Evolutionary conservation across 306 rosid genomes (phyloP), one percentile per base, ranked within the genome.

Genomic region (Pyrus betulifolia): DNA sequence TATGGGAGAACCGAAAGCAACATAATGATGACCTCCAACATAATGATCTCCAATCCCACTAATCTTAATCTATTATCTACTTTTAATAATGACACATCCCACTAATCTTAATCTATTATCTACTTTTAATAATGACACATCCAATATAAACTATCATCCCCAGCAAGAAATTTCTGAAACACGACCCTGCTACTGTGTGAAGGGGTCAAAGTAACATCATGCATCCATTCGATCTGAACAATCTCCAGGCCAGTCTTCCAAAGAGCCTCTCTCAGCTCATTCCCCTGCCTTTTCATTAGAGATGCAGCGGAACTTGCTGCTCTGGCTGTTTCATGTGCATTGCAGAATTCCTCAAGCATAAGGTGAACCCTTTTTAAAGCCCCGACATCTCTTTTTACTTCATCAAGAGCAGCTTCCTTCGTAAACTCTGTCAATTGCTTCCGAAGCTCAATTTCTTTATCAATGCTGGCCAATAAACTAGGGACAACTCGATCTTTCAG

Each of bases 301-400:
- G 86, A 88, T 82, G 93, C 92, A 28, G 97, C 93, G 81, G 89
- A 87, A 75, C 82, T 91, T 40, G 96, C 98, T 57, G 97, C 97
- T 88, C 92, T 90, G 81, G 97, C 93, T 61, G 98, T 91, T 87
- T 90, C 97, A 89, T 91, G 96, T 40, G 91, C 89, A 89, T 87
- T 88, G 78, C 97, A 93, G 81, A 91, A 92, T 79, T 91, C 98
- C 78, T 91, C 91, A 19, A 93, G 96, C 93, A 93, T 91, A 76
- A 31, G 82, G 66, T 78, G 82, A 83, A 93, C 89, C 84, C 81
- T 93, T 69, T 69, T 88, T 67, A 81, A 86, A 77, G 87, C 84
- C 70, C 82, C 96, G 4, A 23, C n/a, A 49, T 90, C 96, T 60
- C 81, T 90, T 77, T 81, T 90, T 69, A 70, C 88, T 76, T 78